Conservation (phyloP, 768 basidiomycete genomes). For the Amanita molliuscula region DNA sequence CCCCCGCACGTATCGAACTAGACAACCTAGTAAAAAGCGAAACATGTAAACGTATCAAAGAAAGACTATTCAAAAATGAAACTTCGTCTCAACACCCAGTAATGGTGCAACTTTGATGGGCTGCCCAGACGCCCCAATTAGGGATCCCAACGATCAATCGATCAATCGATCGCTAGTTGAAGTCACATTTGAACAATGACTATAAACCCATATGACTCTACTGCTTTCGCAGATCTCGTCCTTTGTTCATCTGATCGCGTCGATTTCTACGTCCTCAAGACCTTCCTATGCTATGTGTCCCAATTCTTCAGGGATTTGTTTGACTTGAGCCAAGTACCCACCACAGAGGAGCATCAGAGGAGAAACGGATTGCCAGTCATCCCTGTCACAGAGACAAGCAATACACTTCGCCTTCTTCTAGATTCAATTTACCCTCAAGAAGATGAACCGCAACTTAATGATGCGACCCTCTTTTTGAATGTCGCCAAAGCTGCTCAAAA, state of each 20-base stretch:
- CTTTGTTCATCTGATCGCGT: constrained; percentile 18
- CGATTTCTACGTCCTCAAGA: constrained; percentile 18
- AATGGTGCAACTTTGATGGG: too few species aligned
- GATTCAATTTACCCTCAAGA: constrained; percentile 1
- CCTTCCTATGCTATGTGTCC: constrained; percentile 18
- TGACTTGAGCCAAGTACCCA: constrained; percentile 10
- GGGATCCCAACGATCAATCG: too few species aligned
- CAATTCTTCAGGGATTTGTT: constrained; percentile 22
- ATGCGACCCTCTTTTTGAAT: not conserved
- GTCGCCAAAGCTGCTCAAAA: constrained; percentile 2
- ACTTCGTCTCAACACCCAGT: too few species aligned
- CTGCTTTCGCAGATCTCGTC: constrained; percentile 14
- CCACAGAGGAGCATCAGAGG: not conserved
- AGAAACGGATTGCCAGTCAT: constrained; percentile 4
- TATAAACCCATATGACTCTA: not conserved
- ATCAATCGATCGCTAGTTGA: too few species aligned
- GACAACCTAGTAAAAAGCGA: too few species aligned
- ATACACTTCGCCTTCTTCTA: constrained; percentile 9
- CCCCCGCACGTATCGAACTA: too few species aligned
- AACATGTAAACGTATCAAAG: too few species aligned
- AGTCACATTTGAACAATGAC: too few species aligned
- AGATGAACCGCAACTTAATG: not conserved
- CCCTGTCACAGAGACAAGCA: constrained; percentile 9
- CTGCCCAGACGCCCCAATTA: too few species aligned
- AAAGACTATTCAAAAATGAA: too few species aligned